These are phyloP conservation scores for Sphenostylis stenocarpa DNA, from an alignment of 306 rosid species.

Conservation along the genomic window DNA sequence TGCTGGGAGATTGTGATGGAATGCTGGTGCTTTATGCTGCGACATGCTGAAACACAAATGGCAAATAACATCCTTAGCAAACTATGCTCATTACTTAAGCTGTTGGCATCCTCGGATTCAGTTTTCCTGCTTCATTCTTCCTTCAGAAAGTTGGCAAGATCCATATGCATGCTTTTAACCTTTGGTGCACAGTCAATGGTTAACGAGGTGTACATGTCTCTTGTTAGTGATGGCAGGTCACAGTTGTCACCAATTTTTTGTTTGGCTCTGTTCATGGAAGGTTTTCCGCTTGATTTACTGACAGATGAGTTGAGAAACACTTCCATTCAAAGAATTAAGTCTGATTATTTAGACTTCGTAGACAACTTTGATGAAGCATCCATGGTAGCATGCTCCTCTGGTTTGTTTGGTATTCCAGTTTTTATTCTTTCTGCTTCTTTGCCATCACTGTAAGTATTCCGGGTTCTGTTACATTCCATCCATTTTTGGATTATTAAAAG, in stretches of 20 bases:
- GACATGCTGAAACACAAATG: constrained; percentile 63
- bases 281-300: constrained; percentile 70
- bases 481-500: constrained; percentile 10
- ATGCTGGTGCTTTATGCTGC: constrained; percentile 84
- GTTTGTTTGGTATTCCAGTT: constrained; percentile 60
- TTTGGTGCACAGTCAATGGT: constrained; percentile 58
- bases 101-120: constrained; percentile 61
- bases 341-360: constrained; percentile 61
- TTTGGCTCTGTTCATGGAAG: constrained; percentile 72
- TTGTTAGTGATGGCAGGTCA: constrained; percentile 56
- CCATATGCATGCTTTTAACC: constrained; percentile 61
- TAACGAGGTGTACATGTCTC: constrained; percentile 53
- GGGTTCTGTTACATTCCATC: background rate
- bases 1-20: constrained; percentile 90
- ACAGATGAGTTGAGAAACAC: constrained; percentile 61
- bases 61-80: constrained; percentile 50
- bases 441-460: constrained; percentile 67
- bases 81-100: constrained; percentile 64
- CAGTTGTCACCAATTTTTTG: constrained; percentile 48
- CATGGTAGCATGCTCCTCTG: constrained; percentile 37
- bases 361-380: constrained; percentile 60
- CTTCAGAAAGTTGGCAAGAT: constrained; percentile 76
- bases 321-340: constrained; percentile 49
- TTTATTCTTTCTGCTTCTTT: constrained; percentile 72
- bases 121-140: constrained; percentile 62